Base-by-base conservation (phyloP, 495 filamentous ascomycete genomes). In the Annulohypoxylon moriforme region DNA sequence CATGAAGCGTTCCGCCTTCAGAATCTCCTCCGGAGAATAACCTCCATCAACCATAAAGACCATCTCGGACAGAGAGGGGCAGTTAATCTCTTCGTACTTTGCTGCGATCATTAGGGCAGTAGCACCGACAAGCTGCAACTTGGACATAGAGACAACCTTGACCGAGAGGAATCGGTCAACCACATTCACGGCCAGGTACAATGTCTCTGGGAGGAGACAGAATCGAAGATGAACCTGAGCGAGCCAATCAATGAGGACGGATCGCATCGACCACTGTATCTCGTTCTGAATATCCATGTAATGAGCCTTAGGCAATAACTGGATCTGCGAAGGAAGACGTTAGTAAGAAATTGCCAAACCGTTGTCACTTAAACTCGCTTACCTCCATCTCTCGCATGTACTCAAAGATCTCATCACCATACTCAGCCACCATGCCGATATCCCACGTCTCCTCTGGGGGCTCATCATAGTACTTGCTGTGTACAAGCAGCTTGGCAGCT, bases 1-100 rank as follows among this genome's bases (percentile, higher is more conserved):
- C 96, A 99, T 99, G 85, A 97, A 98, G 18, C 93, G 90, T 81
- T 99, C 96, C 0, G 96, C 96, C 85, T 98, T 97, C 64, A 98
- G 87, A 42, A 99, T 94, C 81, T 98, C 96, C 60, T 97, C 95
- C 9, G 88, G 84, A 9, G 86, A 89, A 78, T 97, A 99, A 62
- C 93, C 94, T 9, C 89, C 87, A 78, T 99, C 95, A 36, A 99
- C 96, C 96, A 99, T 99, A 85, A 93, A 98, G 61, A 97, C 92
- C 75, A 99, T 96, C 83, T 99, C 96, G 61, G 91, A 86, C 10
- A 98, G 89, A 0, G 96, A 96, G 8, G 96, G 96, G 75, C 94
- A 95, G 78, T 96, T 96, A 81, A 98, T 96, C 80, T 99, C 96
- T 79, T 99, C 96, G 74, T 98, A 98, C 81, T 99, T 99, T 71